Evolutionary conservation across 495 filamentous ascomycete genomes (phyloP).

Genomic region (Neurospora sp.): DNA sequence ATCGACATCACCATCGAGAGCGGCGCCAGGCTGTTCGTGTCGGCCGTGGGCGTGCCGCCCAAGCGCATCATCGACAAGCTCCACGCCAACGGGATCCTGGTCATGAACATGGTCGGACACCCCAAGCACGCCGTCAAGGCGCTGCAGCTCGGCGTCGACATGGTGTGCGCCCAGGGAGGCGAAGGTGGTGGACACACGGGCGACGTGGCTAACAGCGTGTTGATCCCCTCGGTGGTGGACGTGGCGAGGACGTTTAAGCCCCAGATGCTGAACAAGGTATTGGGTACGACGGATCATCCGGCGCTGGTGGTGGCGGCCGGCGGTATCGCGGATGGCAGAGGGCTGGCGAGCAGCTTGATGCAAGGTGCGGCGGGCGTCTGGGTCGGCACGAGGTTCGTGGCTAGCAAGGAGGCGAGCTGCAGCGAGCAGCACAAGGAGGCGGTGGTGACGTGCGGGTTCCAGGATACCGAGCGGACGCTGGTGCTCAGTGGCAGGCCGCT

Average conservation of each 20-base stretch:
- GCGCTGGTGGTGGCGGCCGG: conserved; percentile 46
- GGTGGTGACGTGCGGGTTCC: conserved; percentile 64
- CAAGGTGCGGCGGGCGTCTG: conserved; percentile 67
- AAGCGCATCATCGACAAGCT: conserved; percentile 54
- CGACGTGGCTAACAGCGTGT: conserved; percentile 58
- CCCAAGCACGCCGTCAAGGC: conserved; percentile 84
- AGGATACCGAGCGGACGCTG: conserved; percentile 68
- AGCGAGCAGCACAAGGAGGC: conserved; percentile 68
- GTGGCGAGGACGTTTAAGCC: conserved; percentile 55
- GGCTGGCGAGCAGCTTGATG: conserved; percentile 58
- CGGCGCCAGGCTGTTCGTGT: conserved; percentile 71
- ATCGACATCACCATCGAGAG: conserved; percentile 70
- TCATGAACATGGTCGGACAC: conserved; percentile 95
- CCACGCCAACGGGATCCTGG: conserved; percentile 62
- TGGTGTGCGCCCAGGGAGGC: conserved; percentile 74
- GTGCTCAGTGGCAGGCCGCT: conserved; percentile 71
- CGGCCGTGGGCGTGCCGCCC: conserved; percentile 74
- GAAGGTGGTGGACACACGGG: conserved; percentile 77
- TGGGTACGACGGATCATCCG: conserved; percentile 25
- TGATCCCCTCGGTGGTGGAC: conserved; percentile 69
- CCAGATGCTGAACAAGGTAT: conserved; percentile 24
- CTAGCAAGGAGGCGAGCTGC: conserved; percentile 64
- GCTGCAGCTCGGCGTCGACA: conserved; percentile 67
- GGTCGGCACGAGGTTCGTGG: conserved; percentile 83
- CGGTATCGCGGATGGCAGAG: no score